Conservation (phyloP, 768 basidiomycete species). For the Strobilomyces dryophilus region DNA sequence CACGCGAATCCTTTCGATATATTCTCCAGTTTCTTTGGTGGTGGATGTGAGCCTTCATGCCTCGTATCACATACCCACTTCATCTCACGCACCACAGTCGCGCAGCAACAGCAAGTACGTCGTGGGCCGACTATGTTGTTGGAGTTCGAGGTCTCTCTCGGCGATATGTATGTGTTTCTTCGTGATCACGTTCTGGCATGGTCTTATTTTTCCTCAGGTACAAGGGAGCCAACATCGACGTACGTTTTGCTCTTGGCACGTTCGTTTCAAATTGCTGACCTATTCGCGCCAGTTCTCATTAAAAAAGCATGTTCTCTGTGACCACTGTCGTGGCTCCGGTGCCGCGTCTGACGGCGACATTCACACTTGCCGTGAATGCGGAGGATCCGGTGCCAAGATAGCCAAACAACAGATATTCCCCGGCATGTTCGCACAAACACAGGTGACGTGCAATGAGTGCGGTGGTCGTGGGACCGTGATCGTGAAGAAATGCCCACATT, state of each 20-base stretch:
- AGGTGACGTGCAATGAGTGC: constrained; percentile 80
- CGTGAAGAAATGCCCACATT: constrained; percentile 75
- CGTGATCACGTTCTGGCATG: neutral
- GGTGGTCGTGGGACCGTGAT: constrained; percentile 80
- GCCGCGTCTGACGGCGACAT: constrained; percentile 88
- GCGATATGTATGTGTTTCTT: constrained; percentile 62
- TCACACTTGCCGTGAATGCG: constrained; percentile 79
- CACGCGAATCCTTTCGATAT: constrained; percentile 90
- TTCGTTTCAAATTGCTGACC: neutral
- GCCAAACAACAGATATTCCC: constrained; percentile 92
- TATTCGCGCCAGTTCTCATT: constrained; percentile 72
- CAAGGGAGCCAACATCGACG: constrained; percentile 82
- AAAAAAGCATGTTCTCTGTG: constrained; percentile 88
- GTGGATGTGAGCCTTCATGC: constrained; percentile 51
- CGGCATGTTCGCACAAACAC: constrained; percentile 91
- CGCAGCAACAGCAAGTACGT: constrained; percentile 55
- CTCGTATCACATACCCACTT: neutral
- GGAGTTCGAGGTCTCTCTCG: constrained; percentile 82
- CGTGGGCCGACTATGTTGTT: constrained; percentile 72
- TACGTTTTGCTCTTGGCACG: constrained; percentile 23
- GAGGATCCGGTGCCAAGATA: constrained; percentile 80
- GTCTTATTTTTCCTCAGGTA: constrained; percentile 47
- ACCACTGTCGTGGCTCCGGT: constrained; percentile 94
- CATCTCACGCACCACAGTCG: constrained; percentile 12
- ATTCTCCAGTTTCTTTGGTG: constrained; percentile 90